phyloP scores from a whole-genome alignment of 2,329 filamentous ascomycete species.

The Cercospora janseana region DNA sequence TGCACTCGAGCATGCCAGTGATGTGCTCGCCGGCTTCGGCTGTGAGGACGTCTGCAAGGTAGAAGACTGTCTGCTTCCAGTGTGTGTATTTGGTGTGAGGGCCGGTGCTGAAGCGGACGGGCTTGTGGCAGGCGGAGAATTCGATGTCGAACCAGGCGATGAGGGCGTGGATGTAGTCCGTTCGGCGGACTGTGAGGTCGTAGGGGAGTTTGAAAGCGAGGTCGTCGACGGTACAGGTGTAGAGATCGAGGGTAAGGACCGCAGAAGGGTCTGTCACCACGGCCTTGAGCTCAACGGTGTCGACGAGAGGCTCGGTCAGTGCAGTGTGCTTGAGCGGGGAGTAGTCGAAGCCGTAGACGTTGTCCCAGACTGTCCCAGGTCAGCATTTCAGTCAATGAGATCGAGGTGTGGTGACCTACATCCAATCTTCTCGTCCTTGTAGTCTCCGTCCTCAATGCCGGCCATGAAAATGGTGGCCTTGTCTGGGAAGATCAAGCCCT shows the following conservation, averaged over 20 bases:
- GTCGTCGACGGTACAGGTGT: conserved; percentile 83
- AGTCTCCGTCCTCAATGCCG: conserved; percentile 96
- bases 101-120: conserved; percentile 92
- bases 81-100: conserved; percentile 99
- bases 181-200: conserved; percentile 71
- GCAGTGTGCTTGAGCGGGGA: conserved; percentile 89
- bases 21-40: conserved; percentile 84
- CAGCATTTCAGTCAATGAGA: conserved; percentile 21
- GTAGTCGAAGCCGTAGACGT: conserved; percentile 98
- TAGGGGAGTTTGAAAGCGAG: conserved; percentile 81
- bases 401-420: conserved; percentile 61
- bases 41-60: conserved; percentile 87
- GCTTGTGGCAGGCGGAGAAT: conserved; percentile 97
- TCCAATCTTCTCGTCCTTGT: conserved; percentile 99
- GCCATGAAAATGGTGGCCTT: conserved; percentile 97
- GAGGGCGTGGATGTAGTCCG: conserved; percentile 93
- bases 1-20: conserved; percentile 70
- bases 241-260: conserved; percentile 87
- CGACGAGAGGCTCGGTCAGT: conserved; percentile 91
- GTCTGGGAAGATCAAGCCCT: conserved; percentile 86
- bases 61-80: conserved; percentile 99
- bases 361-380: conserved; percentile 80
- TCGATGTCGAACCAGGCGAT: conserved; percentile 99
- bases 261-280: conserved; percentile 87
- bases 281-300: conserved; percentile 96